Evolutionary conservation across 108 stramenopile species (phyloP), one percentile per base, ranked within the genome.

Genomic region (Mediolabrus comicus): DNA sequence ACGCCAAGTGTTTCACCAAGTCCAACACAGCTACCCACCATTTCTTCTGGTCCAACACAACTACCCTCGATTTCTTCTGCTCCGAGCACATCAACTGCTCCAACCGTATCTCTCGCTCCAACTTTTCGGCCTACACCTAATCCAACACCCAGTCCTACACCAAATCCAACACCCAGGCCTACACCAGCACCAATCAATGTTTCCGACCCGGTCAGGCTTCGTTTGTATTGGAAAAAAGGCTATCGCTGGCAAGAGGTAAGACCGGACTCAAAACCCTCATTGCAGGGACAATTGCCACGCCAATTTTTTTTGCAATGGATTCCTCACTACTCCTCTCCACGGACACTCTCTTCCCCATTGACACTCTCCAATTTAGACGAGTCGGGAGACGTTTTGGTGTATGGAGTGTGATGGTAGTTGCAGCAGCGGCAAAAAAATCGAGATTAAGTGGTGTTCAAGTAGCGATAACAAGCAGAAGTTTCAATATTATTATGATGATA

Each of bases 161-260:
- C n/a, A n/a, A n/a, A 49, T 22, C 46, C 46, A 5, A 17, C 41
- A 43, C 41, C 17, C 46, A 19, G 22, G 19, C 46, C 46, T 22
- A 49, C 46, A 22, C 31, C 24, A 7, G 10, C 31, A 17, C 26
- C 75, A 64, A 33, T 24, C 31, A 28, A 62, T 57, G 32, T 72
- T 72, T 22, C 30, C 4, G 46, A 22, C 19, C 14, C 4, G n/a
- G 83, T 86, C 57, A 22, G 31, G 6, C 34, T 86, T 13, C 81
- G 78, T 30, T 10, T 86, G 24, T 84, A 84, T 25, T 86, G 85
- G 85, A 22, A 83, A 28, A 35, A 67, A 9, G 68, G 70, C 2
- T 86, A 86, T 63, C 72, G 52, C 33, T 86, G 85, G 85, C 85
- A 86, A 80, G 83, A 86, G n/a, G n/a, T n/a, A n/a, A n/a, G n/a